Conservation (phyloP, 495 filamentous ascomycete genomes). For the Aspergillus baeticus region DNA sequence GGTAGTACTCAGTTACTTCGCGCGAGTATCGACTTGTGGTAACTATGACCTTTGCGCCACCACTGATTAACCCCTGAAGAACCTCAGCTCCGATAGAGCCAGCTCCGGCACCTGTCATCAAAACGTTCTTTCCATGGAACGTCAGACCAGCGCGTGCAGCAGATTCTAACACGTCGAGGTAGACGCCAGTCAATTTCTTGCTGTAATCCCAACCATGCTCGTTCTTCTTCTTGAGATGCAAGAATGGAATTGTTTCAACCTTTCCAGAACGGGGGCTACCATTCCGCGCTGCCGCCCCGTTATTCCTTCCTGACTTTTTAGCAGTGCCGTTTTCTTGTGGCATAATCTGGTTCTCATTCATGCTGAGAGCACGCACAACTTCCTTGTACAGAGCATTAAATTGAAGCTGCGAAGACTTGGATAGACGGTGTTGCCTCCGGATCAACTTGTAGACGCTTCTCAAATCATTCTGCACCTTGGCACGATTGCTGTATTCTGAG, state of each 20-base stretch:
- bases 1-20: slow-evolving; percentile 98
- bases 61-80: slow-evolving; percentile 91
- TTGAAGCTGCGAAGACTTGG: slow-evolving; percentile 89
- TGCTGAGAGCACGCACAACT: slow-evolving; percentile 84
- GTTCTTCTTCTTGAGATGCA: slow-evolving; percentile 93
- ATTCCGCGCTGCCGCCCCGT: slow-evolving; percentile 48
- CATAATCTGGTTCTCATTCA: slow-evolving; percentile 98
- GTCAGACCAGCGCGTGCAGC: slow-evolving; percentile 83
- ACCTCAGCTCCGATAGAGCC: slow-evolving; percentile 99
- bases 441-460: slow-evolving; percentile 95
- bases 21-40: slow-evolving; percentile 96
- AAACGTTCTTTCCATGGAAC: slow-evolving; percentile 91
- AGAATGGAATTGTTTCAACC: slow-evolving; percentile 95
- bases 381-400: slow-evolving; percentile 94
- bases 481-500: slow-evolving; percentile 96
- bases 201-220: slow-evolving; percentile 98
- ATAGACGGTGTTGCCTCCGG: slow-evolving; percentile 93
- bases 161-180: slow-evolving; percentile 86
- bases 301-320: slow-evolving; percentile 66
- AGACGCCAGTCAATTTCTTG: slow-evolving; percentile 92
- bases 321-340: slow-evolving; percentile 70
- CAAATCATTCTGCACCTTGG: slow-evolving; percentile 95
- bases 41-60: slow-evolving; percentile 93
- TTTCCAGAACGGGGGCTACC: slow-evolving; percentile 71
- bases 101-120: slow-evolving; percentile 98